A percentile compares a stretch with the other conserved stretches of the same genome.
These are phyloP conservation scores for Pythium folliculosum DNA, from an alignment of 352 stramenopile genomes.

Conservation along the genomic window DNA sequence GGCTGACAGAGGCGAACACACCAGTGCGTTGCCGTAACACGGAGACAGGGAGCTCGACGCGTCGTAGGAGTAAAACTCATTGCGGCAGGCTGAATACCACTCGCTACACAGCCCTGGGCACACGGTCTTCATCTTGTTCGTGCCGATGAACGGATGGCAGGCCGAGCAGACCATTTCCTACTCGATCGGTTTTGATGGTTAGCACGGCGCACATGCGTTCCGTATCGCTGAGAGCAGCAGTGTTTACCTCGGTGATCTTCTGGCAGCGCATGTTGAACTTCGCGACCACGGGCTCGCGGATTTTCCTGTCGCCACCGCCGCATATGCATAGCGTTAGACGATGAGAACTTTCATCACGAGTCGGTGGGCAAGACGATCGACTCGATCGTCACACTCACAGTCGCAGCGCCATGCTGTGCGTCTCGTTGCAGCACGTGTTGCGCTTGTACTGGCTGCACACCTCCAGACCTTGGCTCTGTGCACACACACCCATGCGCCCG, in stretches of 20 bases:
- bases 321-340: background rate
- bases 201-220: no score
- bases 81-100: slow-evolving; percentile 69
- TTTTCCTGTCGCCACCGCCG: slow-evolving; percentile 47
- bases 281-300: slow-evolving; percentile 74
- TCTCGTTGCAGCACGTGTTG: slow-evolving; percentile 82
- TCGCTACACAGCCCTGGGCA: slow-evolving; percentile 76
- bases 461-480: slow-evolving; percentile 63
- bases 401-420: slow-evolving; percentile 60
- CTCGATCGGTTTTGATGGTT: no score
- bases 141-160: slow-evolving; percentile 81
- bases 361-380: no score
- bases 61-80: slow-evolving; percentile 77
- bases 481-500: background rate
- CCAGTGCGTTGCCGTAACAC: slow-evolving; percentile 82
- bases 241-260: slow-evolving; percentile 46
- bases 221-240: no score
- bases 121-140: slow-evolving; percentile 69
- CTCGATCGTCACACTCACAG: no score
- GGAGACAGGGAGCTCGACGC: slow-evolving; percentile 57
- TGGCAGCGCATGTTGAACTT: slow-evolving; percentile 76
- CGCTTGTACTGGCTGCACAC: slow-evolving; percentile 81
- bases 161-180: slow-evolving; percentile 82
- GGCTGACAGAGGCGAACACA: slow-evolving; percentile 69
- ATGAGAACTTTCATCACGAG: background rate